Evolutionary conservation across 2,329 filamentous ascomycete species (phyloP).

Genomic region (Rhinocladiella similis): DNA sequence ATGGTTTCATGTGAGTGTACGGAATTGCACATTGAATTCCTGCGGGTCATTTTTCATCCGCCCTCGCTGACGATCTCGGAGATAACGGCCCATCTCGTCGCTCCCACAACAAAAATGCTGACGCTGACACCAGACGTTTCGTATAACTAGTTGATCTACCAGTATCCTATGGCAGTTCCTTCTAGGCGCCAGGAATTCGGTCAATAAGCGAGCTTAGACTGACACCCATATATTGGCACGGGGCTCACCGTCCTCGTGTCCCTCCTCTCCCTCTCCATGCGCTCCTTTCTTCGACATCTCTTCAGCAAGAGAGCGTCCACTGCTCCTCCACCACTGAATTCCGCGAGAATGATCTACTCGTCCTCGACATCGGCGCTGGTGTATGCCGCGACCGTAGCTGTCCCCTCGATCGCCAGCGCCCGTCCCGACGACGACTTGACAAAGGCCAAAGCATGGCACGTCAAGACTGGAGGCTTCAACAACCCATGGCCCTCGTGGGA

Average conservation of each 20-base stretch:
- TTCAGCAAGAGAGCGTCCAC: constrained; percentile 19
- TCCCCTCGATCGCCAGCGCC: constrained; percentile 33
- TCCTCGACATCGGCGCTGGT: constrained; percentile 37
- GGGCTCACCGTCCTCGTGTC: not conserved
- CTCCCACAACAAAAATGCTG: not conserved
- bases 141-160: too few relatives aligned
- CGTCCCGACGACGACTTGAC: constrained; percentile 40
- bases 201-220: too few relatives aligned
- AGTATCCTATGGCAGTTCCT: too few relatives aligned
- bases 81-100: not conserved
- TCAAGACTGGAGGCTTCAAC: constrained; percentile 37
- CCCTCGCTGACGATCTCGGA: too few relatives aligned
- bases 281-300: constrained; percentile 21
- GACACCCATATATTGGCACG: too few relatives aligned
- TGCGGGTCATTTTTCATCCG: too few relatives aligned
- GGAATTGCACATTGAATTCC: too few relatives aligned
- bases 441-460: constrained; percentile 42
- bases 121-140: too few relatives aligned
- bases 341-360: constrained; percentile 38
- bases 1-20: not conserved
- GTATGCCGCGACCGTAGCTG: constrained; percentile 44
- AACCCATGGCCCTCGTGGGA: constrained; percentile 47
- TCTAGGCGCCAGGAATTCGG: not conserved
- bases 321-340: constrained; percentile 17
- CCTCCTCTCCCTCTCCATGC: constrained; percentile 18